Conservation (phyloP, 1,139 yeast genomes). For the Yamadazyma songkhlaensis region DNA sequence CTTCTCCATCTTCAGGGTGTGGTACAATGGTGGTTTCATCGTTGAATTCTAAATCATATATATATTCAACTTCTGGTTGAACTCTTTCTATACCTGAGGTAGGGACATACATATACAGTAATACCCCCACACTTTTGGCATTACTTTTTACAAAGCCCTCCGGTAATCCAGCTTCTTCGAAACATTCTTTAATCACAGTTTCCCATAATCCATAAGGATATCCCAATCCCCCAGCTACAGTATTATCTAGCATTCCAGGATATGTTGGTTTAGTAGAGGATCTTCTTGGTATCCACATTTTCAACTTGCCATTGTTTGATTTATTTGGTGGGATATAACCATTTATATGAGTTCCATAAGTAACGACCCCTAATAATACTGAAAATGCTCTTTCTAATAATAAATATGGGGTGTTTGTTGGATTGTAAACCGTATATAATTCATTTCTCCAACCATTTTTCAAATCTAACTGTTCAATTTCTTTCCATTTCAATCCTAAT, state of each 20-base stretch:
- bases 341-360: constrained; percentile 85
- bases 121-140: constrained; percentile 56
- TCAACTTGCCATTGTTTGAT: constrained; percentile 41
- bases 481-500: constrained; percentile 46
- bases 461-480: constrained; percentile 34
- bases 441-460: constrained; percentile 86
- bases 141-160: constrained; percentile 46
- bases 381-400: constrained; percentile 78
- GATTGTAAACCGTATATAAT: constrained; percentile 67
- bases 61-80: constrained; percentile 87
- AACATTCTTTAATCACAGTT: constrained; percentile 80
- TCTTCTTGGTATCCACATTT: constrained; percentile 85
- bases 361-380: constrained; percentile 76
- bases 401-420: constrained; percentile 55
- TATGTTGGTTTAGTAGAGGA: constrained; percentile 76
- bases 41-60: constrained; percentile 68
- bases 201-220: constrained; percentile 73
- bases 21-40: constrained; percentile 50
- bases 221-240: constrained; percentile 94
- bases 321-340: constrained; percentile 58
- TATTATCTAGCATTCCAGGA: constrained; percentile 89
- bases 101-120: constrained; percentile 60
- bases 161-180: constrained; percentile 85
- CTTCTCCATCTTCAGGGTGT: constrained; percentile 82
- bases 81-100: constrained; percentile 46